Conservation (phyloP, 208 protist genomes). For the Trypanosoma congolense region DNA sequence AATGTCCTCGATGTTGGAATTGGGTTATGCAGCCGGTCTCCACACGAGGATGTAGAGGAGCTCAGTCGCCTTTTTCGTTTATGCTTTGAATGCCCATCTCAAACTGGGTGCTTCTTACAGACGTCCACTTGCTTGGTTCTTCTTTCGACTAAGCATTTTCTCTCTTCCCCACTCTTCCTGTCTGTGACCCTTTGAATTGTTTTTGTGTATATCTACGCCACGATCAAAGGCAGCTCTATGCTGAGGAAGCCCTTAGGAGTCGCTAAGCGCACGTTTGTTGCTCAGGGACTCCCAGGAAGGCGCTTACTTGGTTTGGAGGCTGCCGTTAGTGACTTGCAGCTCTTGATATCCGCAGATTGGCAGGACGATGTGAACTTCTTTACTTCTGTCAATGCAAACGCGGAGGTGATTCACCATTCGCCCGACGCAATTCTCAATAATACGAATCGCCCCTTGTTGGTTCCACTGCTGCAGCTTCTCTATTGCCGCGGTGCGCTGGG, state of each 20-base stretch:
- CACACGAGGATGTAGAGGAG: too few relatives aligned
- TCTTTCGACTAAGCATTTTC: too few relatives aligned
- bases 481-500: slow-evolving; percentile 38
- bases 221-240: slow-evolving; percentile 13
- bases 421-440: slow-evolving; percentile 14
- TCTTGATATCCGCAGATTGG: slow-evolving; percentile 15
- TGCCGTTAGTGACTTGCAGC: slow-evolving; percentile 9
- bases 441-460: slow-evolving; percentile 15
- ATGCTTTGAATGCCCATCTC: too few relatives aligned
- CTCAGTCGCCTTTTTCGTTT: too few relatives aligned
- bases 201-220: slow-evolving; percentile 17
- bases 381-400: slow-evolving; percentile 15
- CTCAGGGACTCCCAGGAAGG: slow-evolving; percentile 1
- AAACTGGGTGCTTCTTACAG: too few relatives aligned
- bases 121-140: too few relatives aligned
- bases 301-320: not conserved
- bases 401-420: slow-evolving; percentile 16
- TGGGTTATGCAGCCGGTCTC: too few relatives aligned
- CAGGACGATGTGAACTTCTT: slow-evolving; percentile 1
- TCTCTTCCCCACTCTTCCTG: not conserved
- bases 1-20: too few relatives aligned
- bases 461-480: slow-evolving; percentile 33
- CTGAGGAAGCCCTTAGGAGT: slow-evolving; percentile 23
- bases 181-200: slow-evolving; percentile 12
- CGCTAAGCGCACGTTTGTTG: slow-evolving; percentile 10